A percentile compares a stretch with the other conserved stretches of the same genome.
Conservation (phyloP, 2,329 filamentous ascomycete species). For the Ambrosiella beaveri region DNA sequence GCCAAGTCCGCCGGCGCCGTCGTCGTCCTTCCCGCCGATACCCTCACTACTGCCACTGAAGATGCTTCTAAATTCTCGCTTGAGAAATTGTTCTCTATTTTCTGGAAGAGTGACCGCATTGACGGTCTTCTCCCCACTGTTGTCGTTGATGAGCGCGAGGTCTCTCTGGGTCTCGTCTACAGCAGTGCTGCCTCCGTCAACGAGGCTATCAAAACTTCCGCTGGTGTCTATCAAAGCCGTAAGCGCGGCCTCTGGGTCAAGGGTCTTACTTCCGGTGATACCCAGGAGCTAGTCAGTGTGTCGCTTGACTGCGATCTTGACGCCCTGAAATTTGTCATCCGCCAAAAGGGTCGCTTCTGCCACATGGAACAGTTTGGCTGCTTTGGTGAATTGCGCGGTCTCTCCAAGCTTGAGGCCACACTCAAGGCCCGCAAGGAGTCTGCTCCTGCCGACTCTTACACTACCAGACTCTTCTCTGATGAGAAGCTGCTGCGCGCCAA, state of each 20-base stretch:
- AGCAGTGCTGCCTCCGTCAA: constrained; percentile 80
- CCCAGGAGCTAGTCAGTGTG: constrained; percentile 72
- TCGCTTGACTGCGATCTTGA: constrained; percentile 87
- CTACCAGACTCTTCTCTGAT: constrained; percentile 79
- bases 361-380: constrained; percentile 85
- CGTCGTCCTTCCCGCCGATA: constrained; percentile 55
- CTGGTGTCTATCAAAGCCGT: constrained; percentile 85
- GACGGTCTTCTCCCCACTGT: constrained; percentile 80
- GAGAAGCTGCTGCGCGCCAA: constrained; percentile 79
- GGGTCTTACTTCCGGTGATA: constrained; percentile 83
- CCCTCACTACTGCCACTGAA: constrained; percentile 50
- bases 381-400: constrained; percentile 69
- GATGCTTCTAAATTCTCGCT: constrained; percentile 46
- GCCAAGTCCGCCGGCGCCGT: constrained; percentile 39
- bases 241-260: constrained; percentile 96
- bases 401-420: constrained; percentile 75
- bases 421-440: constrained; percentile 64
- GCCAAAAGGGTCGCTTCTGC: constrained; percentile 84
- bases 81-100: constrained; percentile 52
- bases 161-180: constrained; percentile 80
- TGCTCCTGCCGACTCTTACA: constrained; percentile 83
- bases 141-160: constrained; percentile 73
- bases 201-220: constrained; percentile 62
- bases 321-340: constrained; percentile 76
- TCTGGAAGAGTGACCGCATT: constrained; percentile 62